Percentiles rank a stretch among this genome's conserved stretches.
Evolutionary conservation across 192 early-diverging fungal genomes (phyloP).

Genomic region (Dissophora ornata): DNA sequence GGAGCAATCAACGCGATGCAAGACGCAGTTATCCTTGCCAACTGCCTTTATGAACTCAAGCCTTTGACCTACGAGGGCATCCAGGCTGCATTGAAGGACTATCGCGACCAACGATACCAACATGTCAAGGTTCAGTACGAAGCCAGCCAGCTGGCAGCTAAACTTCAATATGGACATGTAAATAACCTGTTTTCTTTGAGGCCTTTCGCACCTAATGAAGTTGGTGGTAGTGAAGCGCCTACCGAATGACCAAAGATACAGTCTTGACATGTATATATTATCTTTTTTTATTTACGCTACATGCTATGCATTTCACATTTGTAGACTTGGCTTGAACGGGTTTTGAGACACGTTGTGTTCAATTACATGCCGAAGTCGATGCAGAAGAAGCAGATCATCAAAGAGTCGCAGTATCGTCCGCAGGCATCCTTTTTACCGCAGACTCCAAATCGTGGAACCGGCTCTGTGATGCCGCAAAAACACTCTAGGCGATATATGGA

Average conservation of each 20-base stretch:
- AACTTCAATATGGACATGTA: constrained; percentile 14
- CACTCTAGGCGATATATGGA: constrained; percentile 13
- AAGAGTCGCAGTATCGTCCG: constrained; percentile 4
- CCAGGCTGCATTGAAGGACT: constrained; percentile 4
- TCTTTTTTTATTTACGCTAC: too few species aligned
- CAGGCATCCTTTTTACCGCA: constrained; percentile 18
- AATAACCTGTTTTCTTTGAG: too few species aligned
- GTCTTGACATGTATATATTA: too few species aligned
- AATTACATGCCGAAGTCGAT: constrained; percentile 20
- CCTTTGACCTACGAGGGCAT: not conserved
- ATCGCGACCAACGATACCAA: constrained; percentile 5
- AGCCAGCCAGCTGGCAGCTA: constrained; percentile 1
- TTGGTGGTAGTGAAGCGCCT: too few species aligned
- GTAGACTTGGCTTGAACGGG: constrained; percentile 6
- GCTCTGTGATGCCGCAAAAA: not conserved
- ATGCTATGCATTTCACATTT: too few species aligned
- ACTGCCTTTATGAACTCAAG: constrained; percentile 14
- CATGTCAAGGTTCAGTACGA: constrained; percentile 12
- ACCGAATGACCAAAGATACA: too few species aligned
- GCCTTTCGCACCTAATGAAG: too few species aligned
- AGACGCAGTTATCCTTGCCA: constrained; percentile 20
- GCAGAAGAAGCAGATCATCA: not conserved
- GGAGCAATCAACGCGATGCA: constrained; percentile 20
- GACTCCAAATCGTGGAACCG: constrained; percentile 4
- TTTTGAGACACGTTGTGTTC: constrained; percentile 11